These are phyloP conservation scores for Cicer chorassanicum DNA, from an alignment of 306 rosid species.

Conservation along the genomic window DNA sequence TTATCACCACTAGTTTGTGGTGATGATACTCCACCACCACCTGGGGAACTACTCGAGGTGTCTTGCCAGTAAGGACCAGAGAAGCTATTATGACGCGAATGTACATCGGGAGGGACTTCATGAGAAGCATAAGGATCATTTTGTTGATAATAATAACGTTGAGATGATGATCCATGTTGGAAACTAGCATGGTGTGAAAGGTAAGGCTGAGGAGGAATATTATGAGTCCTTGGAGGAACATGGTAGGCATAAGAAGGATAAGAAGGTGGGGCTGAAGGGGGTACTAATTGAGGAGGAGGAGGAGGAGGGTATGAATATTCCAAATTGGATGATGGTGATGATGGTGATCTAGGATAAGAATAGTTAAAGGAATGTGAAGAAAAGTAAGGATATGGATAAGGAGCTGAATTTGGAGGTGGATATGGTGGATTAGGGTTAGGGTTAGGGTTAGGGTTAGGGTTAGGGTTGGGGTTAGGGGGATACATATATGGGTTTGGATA, in stretches of 20 bases:
- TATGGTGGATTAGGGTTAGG: slow-evolving; percentile 50
- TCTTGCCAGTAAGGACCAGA: slow-evolving; percentile 53
- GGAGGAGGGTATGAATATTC: slow-evolving; percentile 46
- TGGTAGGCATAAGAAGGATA: slow-evolving; percentile 56
- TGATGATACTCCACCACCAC: slow-evolving; percentile 21
- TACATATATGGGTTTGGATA: slow-evolving; percentile 52
- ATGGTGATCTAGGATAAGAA: slow-evolving; percentile 46
- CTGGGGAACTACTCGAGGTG: slow-evolving; percentile 28
- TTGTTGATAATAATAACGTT: slow-evolving; percentile 54
- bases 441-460: slow-evolving; percentile 37
- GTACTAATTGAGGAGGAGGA: slow-evolving; percentile 18
- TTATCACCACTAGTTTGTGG: slow-evolving; percentile 39
- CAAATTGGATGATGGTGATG: slow-evolving; percentile 16
- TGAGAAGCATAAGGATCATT: slow-evolving; percentile 47
- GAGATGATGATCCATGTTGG: slow-evolving; percentile 63
- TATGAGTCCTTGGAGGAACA: slow-evolving; percentile 45
- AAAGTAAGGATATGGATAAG: slow-evolving; percentile 49
- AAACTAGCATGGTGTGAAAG: slow-evolving; percentile 62
- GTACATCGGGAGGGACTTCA: slow-evolving; percentile 42
- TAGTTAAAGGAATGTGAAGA: slow-evolving; percentile 53
- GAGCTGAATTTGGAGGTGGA: slow-evolving; percentile 52
- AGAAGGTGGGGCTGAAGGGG: slow-evolving; percentile 38
- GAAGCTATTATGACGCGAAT: slow-evolving; percentile 59
- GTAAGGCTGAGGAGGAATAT: slow-evolving; percentile 51
- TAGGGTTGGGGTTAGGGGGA: slow-evolving; percentile 42